Conservation (phyloP, 2,329 filamentous ascomycete species). For the Fusarium nurragi region DNA sequence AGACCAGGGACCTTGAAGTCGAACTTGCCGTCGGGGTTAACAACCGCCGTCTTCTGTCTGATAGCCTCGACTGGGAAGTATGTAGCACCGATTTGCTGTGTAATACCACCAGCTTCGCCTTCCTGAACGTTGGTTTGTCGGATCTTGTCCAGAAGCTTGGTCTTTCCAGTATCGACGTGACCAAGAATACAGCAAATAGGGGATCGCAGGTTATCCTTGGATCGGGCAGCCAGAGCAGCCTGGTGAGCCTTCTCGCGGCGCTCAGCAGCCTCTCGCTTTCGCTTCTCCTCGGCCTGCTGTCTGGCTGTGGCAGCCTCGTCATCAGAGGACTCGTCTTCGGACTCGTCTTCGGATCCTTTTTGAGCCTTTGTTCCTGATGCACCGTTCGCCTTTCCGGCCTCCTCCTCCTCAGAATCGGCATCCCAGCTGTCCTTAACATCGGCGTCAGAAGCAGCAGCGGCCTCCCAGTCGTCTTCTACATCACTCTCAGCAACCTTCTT, state of each 20-base stretch:
- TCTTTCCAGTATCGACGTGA: constrained; percentile 99
- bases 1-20: constrained; percentile 98
- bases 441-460: constrained; percentile 78
- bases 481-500: constrained; percentile 68
- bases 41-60: constrained; percentile 88
- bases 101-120: constrained; percentile 99
- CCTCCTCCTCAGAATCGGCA: constrained; percentile 79
- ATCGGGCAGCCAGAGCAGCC: constrained; percentile 88
- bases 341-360: constrained; percentile 57
- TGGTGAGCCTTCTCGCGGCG: constrained; percentile 90
- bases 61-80: constrained; percentile 98
- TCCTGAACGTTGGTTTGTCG: constrained; percentile 98
- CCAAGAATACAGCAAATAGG: constrained; percentile 99
- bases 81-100: constrained; percentile 98
- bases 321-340: constrained; percentile 72
- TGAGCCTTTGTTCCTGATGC: constrained; percentile 52
- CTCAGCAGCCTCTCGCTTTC: constrained; percentile 89
- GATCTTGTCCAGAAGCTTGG: constrained; percentile 98
- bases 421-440: constrained; percentile 97
- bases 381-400: constrained; percentile 62
- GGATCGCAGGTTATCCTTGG: constrained; percentile 92
- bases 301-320: constrained; percentile 81
- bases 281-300: constrained; percentile 75
- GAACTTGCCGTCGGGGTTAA: constrained; percentile 89
- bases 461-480: constrained; percentile 88